These are phyloP conservation scores for Extremus antarcticus DNA, from an alignment of 495 filamentous ascomycete genomes.

Conservation along the genomic window DNA sequence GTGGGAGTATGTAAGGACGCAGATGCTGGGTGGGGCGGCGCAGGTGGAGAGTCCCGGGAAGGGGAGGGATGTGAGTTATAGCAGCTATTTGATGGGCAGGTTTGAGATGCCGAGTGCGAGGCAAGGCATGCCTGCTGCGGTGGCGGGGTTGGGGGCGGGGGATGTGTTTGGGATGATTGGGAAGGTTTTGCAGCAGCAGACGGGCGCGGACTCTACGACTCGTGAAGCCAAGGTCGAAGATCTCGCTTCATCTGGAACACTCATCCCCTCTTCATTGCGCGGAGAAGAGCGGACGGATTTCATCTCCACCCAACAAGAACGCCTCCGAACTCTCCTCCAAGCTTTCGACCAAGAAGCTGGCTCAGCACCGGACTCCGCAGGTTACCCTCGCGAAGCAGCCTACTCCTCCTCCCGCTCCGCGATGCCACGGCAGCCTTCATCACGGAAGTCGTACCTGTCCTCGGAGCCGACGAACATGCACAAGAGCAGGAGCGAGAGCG, in stretches of 20 bases:
- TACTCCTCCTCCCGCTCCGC: conserved; percentile 1
- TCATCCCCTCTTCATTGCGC: conserved; percentile 57
- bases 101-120: conserved; percentile 65
- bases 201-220: conserved; percentile 32
- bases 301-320: conserved; percentile 61
- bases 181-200: conserved; percentile 48
- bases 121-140: conserved; percentile 35
- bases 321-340: conserved; percentile 55
- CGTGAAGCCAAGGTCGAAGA: conserved; percentile 42
- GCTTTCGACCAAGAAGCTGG: conserved; percentile 65
- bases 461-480: conserved; percentile 9
- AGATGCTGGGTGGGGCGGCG: conserved; percentile 59
- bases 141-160: conserved; percentile 31
- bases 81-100: conserved; percentile 30
- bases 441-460: conserved; percentile 15
- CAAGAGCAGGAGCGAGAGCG: conserved; percentile 17
- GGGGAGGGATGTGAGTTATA: conserved; percentile 24
- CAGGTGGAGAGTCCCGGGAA: conserved; percentile 40
- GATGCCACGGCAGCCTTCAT: conserved; percentile 6
- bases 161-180: conserved; percentile 71
- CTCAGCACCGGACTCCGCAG: conserved; percentile 6
- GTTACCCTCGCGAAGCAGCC: background rate
- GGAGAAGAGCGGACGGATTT: conserved; percentile 50
- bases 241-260: conserved; percentile 45
- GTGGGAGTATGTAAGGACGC: conserved; percentile 64